Conservation (phyloP, 176 grass and related monocot genomes). For the barley (Hordeum vulgare) region DNA sequence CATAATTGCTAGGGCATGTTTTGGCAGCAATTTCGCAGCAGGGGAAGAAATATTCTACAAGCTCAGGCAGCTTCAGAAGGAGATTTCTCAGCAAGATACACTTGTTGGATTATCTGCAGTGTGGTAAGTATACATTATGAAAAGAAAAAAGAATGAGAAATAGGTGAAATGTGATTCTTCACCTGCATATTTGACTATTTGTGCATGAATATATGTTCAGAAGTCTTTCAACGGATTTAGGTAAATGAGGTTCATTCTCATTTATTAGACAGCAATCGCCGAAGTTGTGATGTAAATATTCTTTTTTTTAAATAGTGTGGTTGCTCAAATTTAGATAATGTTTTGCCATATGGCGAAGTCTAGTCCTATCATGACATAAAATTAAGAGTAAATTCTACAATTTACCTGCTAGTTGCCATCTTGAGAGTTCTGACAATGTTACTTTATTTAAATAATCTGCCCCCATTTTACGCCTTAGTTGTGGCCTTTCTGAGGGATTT, state of each 20-base stretch:
- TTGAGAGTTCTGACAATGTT: background rate
- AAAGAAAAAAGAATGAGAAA: background rate
- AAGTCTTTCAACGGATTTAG: background rate
- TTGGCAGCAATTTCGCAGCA: conserved; percentile 9
- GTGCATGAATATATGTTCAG: background rate
- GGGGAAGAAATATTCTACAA: conserved; percentile 11
- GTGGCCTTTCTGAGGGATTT: background rate
- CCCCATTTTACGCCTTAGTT: background rate
- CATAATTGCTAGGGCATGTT: conserved; percentile 52
- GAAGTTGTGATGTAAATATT: background rate
- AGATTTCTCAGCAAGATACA: background rate
- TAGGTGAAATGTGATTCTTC: background rate
- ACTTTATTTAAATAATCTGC: background rate
- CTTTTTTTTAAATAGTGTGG: background rate
- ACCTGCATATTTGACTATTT: background rate
- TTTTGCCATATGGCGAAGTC: background rate
- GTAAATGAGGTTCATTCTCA: background rate
- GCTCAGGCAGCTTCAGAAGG: conserved; percentile 14
- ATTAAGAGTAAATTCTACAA: background rate
- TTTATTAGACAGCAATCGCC: background rate
- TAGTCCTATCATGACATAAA: background rate
- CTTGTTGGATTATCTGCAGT: background rate
- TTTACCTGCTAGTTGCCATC: background rate
- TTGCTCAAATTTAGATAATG: background rate
- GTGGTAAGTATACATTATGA: background rate